Evolutionary conservation across 148 eudicot species (phyloP).

Genomic region (Vaccinium myrtillus): DNA sequence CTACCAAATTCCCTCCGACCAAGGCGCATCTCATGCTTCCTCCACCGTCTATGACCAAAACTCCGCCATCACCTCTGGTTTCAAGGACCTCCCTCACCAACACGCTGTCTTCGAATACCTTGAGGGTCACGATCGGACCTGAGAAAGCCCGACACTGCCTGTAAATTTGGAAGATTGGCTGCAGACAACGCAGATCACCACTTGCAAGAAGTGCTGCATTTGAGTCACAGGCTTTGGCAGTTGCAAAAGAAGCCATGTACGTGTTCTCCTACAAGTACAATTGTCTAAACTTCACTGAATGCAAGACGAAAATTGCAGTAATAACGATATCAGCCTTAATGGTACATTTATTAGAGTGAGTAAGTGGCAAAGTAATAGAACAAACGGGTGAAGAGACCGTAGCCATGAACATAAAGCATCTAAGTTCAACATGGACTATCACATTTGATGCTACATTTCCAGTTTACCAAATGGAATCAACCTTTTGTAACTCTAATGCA

Average conservation of each 20-base stretch:
- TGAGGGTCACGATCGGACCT: conserved; percentile 37
- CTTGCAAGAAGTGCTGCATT: conserved; percentile 30
- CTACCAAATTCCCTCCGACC: conserved; percentile 41
- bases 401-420: background rate
- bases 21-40: conserved; percentile 44
- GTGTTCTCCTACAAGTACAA: conserved; percentile 11
- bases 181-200: conserved; percentile 37
- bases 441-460: background rate
- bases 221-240: conserved; percentile 40
- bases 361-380: too few relatives aligned
- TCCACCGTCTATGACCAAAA: conserved; percentile 43
- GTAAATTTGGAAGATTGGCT: conserved; percentile 36
- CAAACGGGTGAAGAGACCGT: too few relatives aligned
- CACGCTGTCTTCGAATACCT: conserved; percentile 46
- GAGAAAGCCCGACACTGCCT: conserved; percentile 38
- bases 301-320: background rate
- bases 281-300: background rate
- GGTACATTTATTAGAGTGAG: too few relatives aligned
- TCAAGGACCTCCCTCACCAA: conserved; percentile 45
- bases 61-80: conserved; percentile 42
- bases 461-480: background rate
- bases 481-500: background rate
- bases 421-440: background rate
- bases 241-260: conserved; percentile 31
- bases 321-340: background rate